Conservation (phyloP, 129 eudicot species). For the Lactuca saligna region DNA sequence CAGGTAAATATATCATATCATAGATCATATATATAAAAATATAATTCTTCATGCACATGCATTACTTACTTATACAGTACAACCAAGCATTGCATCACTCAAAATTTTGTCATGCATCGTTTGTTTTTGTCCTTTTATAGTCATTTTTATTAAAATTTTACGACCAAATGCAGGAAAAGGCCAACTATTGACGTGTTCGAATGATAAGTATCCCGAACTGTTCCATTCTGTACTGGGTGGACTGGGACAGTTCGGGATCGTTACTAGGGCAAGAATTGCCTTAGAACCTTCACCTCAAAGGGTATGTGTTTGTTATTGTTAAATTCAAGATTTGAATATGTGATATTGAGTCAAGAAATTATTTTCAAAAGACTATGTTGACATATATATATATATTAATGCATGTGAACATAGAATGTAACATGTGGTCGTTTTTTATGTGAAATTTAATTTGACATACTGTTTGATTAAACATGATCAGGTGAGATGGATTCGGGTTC, state of each 20-base stretch:
- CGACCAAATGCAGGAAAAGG: conserved; percentile 48
- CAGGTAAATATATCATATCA: conserved; percentile 23
- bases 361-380: conserved; percentile 23
- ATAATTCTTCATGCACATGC: conserved; percentile 21
- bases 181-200: conserved; percentile 49
- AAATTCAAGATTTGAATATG: not conserved
- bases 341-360: conserved; percentile 25
- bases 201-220: conserved; percentile 38
- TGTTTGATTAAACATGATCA: conserved; percentile 11
- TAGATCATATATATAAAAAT: not conserved
- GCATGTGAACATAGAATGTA: conserved; percentile 11
- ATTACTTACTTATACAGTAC: conserved; percentile 28
- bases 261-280: conserved; percentile 61
- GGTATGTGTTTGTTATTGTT: conserved; percentile 27
- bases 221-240: conserved; percentile 61
- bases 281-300: conserved; percentile 53
- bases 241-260: conserved; percentile 63
- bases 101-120: conserved; percentile 17
- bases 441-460: not conserved
- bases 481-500: conserved; percentile 95
- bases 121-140: not conserved
- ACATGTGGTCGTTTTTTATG: not conserved
- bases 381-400: conserved; percentile 13
- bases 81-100: not conserved
- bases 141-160: not conserved